Base-by-base conservation (phyloP, 495 filamentous ascomycete genomes). In the Aspergillus sparsus region DNA sequence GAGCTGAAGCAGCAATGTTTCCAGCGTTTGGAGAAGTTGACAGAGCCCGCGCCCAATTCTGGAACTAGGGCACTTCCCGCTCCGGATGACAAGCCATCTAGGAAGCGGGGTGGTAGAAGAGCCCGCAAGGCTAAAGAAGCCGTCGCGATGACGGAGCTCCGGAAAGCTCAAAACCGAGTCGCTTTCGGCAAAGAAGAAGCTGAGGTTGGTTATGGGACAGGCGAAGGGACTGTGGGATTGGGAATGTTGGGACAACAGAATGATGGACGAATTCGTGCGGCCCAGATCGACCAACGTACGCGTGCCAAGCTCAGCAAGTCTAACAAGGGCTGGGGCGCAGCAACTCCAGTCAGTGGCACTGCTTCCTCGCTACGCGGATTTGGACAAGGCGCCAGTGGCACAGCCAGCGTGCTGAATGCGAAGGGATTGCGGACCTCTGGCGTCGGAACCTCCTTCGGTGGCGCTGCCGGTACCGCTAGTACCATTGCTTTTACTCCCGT, bases 121-220 rank as follows among this genome's bases (percentile, higher is more conserved):
- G 94, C 93, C 5, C 84, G 94, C 41, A 97, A 96, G 71, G 94
- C 93, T 60, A 98, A 98, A 80, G 95, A 97, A 77, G 92, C 93
- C 8, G 89, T 89, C 6, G 93, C 94, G 59, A 96, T 97, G 92
- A 98, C 94, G 2, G 94, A 98, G 57, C 78, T 98, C 34, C 89
- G 92, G 57, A 98, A 98, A 68, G 92, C 93, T 7, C 93, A 97
- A 74, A 98, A 98, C 74, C 85, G 94, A 21, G 87, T 98, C 82
- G 92, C 89, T 0, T 98, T 98, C 64, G 93, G 93, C 52, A 94
- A 95, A 66, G 94, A 98, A 67, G 94, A 98, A 72, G 85, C 88
- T 62, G 94, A 98, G 74, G 89, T 94, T 16, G 94, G 94, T 12
- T 98, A 95, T 70, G 94, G 92, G 12, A 84, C 84, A 9, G 90